Base-by-base conservation (phyloP, 2,329 filamentous ascomycete species). In the Pyrenochaeta sp. region DNA sequence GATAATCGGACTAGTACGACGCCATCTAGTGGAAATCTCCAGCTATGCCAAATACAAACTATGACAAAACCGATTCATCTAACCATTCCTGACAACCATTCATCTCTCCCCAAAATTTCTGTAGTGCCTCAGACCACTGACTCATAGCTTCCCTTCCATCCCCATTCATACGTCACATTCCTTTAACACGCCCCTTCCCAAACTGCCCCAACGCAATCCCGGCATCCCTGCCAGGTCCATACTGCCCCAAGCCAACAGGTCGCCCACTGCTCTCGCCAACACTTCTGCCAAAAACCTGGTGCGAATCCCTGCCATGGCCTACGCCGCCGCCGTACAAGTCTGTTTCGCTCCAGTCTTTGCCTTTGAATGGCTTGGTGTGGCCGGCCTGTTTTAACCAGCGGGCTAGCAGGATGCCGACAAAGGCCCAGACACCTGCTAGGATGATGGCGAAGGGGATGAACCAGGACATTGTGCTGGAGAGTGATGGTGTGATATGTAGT, bases 321-420 rank as follows among this genome's bases (percentile, higher is more conserved):
- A 49, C 48, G 1, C 58, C 51, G 3, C 51, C 54, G 7, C 63
- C 51, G 40, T 57, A 51, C 0, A 58, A 9, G 5, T 63, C 56
- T 0, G 35, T 17, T 10, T 51, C 54, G 1, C 33, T 49, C 45
- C 45, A 56, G 1, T 51, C 40, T 11, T 40, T 49, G 5, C 56
- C 54, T 12, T 58, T 58, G 10, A 59, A 60, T 7, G 64, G 60
- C 10, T 46, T 49, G n/a, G 49, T 36, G 3, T 59, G 49, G 2
- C 60, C 58, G 1, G 60, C 54, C 37, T 66, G 64, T 17, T 65
- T 64, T 5, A 66, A 51, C 53, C 59, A 66, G 14, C 36, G 45
- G 15, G 63, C 63, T 9, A 67, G 52, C 27, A 61, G 23, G 11
- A 64, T 12, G 10, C 64, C 64, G 14, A 66, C 49, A 21, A 43